These are phyloP conservation scores for Seiridium cupressi DNA, from an alignment of 2,329 filamentous ascomycete genomes.

Conservation along the genomic window DNA sequence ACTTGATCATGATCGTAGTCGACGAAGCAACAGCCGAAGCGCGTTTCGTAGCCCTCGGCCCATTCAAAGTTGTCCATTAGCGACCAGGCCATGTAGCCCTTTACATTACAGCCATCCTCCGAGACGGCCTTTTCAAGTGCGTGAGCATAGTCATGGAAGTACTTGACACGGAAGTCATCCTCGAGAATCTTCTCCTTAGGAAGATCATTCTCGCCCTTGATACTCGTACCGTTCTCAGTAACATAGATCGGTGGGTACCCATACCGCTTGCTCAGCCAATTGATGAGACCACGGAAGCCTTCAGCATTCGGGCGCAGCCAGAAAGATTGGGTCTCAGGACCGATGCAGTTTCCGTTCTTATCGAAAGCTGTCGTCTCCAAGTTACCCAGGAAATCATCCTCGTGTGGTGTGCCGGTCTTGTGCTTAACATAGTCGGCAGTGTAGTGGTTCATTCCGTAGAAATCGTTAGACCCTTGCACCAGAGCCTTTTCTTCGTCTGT, in stretches of 20 bases:
- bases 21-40: constrained; percentile 81
- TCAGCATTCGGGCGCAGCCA: constrained; percentile 77
- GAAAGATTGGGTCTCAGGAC: constrained; percentile 76
- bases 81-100: constrained; percentile 83
- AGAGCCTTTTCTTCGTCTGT: constrained; percentile 69
- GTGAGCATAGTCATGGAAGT: constrained; percentile 74
- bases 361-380: constrained; percentile 69
- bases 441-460: constrained; percentile 95
- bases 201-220: constrained; percentile 81
- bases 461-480: constrained; percentile 86
- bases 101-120: constrained; percentile 74
- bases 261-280: constrained; percentile 78
- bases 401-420: constrained; percentile 56
- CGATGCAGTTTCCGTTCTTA: constrained; percentile 72
- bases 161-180: constrained; percentile 78
- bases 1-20: constrained; percentile 80
- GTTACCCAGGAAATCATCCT: constrained; percentile 72
- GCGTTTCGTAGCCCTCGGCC: constrained; percentile 87
- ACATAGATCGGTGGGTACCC: constrained; percentile 76
- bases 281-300: constrained; percentile 75
- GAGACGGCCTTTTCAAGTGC: constrained; percentile 72
- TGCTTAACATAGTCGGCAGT: constrained; percentile 84
- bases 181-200: constrained; percentile 68
- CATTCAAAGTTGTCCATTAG: constrained; percentile 90
- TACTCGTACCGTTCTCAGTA: constrained; percentile 83